Percentiles rank a stretch among this genome's conserved stretches.
Evolutionary conservation across 768 basidiomycete species (phyloP).

Genomic region (Exsudoporus frostii): DNA sequence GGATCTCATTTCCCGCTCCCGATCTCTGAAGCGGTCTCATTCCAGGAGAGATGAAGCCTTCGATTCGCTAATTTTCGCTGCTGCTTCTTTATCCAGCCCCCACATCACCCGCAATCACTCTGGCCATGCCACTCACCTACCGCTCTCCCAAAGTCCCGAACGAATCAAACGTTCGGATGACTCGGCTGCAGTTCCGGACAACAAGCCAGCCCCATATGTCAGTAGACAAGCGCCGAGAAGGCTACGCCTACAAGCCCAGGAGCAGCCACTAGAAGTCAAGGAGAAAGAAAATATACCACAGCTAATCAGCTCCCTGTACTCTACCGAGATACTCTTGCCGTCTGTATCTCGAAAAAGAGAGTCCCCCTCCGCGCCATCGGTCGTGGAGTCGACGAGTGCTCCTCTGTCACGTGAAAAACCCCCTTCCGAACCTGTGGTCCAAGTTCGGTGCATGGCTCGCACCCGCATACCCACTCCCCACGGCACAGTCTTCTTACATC

Average conservation of each 20-base stretch:
- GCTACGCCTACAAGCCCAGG: slow-evolving; percentile 43
- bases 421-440: slow-evolving; percentile 28
- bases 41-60: slow-evolving; percentile 68
- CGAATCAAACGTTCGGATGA: slow-evolving; percentile 51
- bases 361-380: slow-evolving; percentile 27
- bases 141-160: slow-evolving; percentile 43
- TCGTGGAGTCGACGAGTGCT: slow-evolving; percentile 21
- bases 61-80: slow-evolving; percentile 77
- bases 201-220: slow-evolving; percentile 56
- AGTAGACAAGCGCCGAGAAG: slow-evolving; percentile 76
- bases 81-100: slow-evolving; percentile 69
- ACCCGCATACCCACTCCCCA: slow-evolving; percentile 97
- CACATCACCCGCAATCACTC: slow-evolving; percentile 85
- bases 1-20: slow-evolving; percentile 60
- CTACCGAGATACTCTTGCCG: slow-evolving; percentile 35
- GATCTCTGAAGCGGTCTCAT: slow-evolving; percentile 34
- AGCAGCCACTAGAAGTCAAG: slow-evolving; percentile 26
- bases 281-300: slow-evolving; percentile 52
- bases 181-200: slow-evolving; percentile 33
- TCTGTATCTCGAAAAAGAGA: slow-evolving; percentile 40
- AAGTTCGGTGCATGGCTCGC: slow-evolving; percentile 92
- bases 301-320: background rate
- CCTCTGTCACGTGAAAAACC: background rate
- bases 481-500: slow-evolving; percentile 86
- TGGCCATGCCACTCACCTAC: slow-evolving; percentile 69